Evolutionary conservation across 805 yeast genomes (phyloP), one percentile per base, ranked within the genome.

Genomic region (Brettanomyces nanus): DNA sequence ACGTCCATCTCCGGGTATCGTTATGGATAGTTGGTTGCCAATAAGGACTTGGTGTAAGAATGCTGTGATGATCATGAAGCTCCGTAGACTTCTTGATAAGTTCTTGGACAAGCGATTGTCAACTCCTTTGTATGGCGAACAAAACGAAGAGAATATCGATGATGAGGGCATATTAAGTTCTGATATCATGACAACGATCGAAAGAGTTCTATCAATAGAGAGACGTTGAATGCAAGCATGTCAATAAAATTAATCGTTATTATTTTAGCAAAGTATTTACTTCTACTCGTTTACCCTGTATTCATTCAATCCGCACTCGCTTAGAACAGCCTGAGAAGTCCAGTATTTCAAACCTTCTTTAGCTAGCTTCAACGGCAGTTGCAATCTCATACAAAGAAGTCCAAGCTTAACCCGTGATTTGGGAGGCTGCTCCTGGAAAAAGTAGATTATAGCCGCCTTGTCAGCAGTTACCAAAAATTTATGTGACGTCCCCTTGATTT

Each of bases 21-120:
- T 86, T 6, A 62, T 90, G 39, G 95, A 85, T 47, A 70, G 71
- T n/a, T 89, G 97, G 97, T 60, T 85, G 25, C 94, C 96, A 1
- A 69, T 90, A 10, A 69, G 85, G 44, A 85, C 96, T 1, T 90
- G 97, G 97, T 82, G 95, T 45, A 84, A 92, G 46, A 85, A 89
- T 50, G 97, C 89, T 1, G 95, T 90, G 2, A 62, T 90, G 33
- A 70, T 89, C 22, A 82, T 84, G 41, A 75, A 80, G 41, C 60
- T 90, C 39, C 65, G 95, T 48, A 52, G 60, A 9, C 54, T 85
- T 33, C 58, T 90, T 23, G 95, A 87, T 52, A 63, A 68, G 15
- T 75, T 83, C 0, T 72, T 90, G 39, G 80, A 73, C 31, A 69
- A 67, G 18, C 76, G 76, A 45, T 63, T 89, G 19, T 48, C 48